phyloP scores from a whole-genome alignment of 352 stramenopile species.

The Globisporangium nagaii region DNA sequence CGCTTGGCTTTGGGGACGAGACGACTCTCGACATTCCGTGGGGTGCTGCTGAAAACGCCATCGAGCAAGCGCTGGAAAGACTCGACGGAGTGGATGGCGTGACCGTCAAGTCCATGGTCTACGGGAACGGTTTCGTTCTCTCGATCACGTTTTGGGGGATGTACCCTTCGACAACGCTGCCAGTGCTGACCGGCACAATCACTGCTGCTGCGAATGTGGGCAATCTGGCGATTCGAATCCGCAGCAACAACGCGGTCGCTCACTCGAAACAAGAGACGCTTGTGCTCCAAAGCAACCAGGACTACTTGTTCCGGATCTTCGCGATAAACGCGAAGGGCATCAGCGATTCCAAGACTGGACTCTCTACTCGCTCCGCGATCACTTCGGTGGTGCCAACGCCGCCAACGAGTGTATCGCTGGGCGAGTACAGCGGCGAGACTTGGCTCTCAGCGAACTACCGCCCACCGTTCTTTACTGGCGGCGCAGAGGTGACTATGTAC shows the following conservation, averaged over 20 bases:
- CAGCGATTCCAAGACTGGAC: slow-evolving; percentile 29
- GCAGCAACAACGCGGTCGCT: slow-evolving; percentile 42
- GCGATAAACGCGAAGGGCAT: slow-evolving; percentile 54
- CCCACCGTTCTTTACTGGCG: slow-evolving; percentile 83
- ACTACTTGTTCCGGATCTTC: slow-evolving; percentile 55
- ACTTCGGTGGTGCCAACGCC: slow-evolving; percentile 64
- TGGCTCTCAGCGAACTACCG: slow-evolving; percentile 83
- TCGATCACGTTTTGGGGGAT: slow-evolving; percentile 85
- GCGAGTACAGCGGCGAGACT: slow-evolving; percentile 67
- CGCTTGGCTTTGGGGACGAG: slow-evolving; percentile 45
- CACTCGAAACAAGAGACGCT: slow-evolving; percentile 44
- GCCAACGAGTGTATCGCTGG: slow-evolving; percentile 70
- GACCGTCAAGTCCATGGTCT: slow-evolving; percentile 30
- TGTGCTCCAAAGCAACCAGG: slow-evolving; percentile 46
- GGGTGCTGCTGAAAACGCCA: slow-evolving; percentile 13
- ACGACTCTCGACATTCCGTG: slow-evolving; percentile 35
- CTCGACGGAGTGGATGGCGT: slow-evolving; percentile 51
- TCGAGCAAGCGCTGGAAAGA: slow-evolving; percentile 39
- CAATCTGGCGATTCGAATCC: slow-evolving; percentile 36
- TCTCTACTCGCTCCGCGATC: slow-evolving; percentile 32
- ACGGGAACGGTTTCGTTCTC: slow-evolving; percentile 65
- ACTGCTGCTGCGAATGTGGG: slow-evolving; percentile 13
- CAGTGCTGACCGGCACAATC: slow-evolving; percentile 28
- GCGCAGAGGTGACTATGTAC: slow-evolving; percentile 87
- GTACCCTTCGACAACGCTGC: slow-evolving; percentile 50